Evolutionary conservation across 2,329 filamentous ascomycete species (phyloP), one percentile per base, ranked within the genome.

Genomic region (Zelopaecilomyces penicillatus): DNA sequence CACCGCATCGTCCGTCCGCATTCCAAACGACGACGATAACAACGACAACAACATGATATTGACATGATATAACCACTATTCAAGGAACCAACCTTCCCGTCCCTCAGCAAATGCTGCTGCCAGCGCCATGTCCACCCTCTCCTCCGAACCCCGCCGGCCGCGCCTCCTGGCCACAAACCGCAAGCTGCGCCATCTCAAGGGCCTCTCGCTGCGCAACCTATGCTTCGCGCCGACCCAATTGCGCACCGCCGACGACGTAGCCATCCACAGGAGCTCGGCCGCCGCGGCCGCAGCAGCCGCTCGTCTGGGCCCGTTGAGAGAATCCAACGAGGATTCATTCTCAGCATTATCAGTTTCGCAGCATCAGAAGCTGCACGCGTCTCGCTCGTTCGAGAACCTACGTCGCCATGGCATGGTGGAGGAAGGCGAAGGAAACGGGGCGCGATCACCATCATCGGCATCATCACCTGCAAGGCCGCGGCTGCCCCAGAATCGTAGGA

Each of bases 131-230:
- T 65, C 64, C 39, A 55, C 60, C 48, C 55, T 66, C 48, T 57
- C 61, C 46, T 57, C 61, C 46, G 63, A 66, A 54, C 60, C 60
- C 30, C 62, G 64, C 38, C 67, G 71, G 35, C 74, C 76, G 35
- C 69, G 74, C 36, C 69, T 83, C 50, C 66, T 81, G 30, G 69
- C 78, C 12, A 76, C 93, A 74, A 96, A 95, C 63, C 86, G 89
- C 62, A 89, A 85, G 63, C 74, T 97, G 43, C 82, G 91, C 44
- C 90, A 96, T 69, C 76, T 96, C 4, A 83, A 87, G 56, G 88
- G 87, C 53, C 80, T 97, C 54, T 91, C 86, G 45, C 69, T 96
- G 42, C 87, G 91, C 46, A 96, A 96, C 63, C 72, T 96, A 37
- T 82, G 80, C 50, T 82, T 95, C 53, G 71, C 71, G 70, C 50